Evolutionary conservation across 441 rosid genomes (phyloP), one percentile per base, ranked within the genome.

Genomic region (Jatropha multifida): DNA sequence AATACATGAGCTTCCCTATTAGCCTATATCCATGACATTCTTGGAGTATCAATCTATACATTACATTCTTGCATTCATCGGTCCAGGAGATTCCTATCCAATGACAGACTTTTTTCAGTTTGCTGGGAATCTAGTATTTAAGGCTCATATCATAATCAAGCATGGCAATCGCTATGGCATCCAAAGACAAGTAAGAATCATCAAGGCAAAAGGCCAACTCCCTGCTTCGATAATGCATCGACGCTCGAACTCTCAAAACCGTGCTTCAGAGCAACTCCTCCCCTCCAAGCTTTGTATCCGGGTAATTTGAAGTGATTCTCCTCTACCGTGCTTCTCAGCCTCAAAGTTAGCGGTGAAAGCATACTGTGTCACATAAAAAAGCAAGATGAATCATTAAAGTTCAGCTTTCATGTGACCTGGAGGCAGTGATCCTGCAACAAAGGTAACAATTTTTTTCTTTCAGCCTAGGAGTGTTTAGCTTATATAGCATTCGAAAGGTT

Each of bases 331-430:
- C 71, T 23, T 18, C 71, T 23, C 26, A 52, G 32, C 65, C 72
- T 51, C 37, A 51, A 52, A 38, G 59, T 68, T 72, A 62, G 60
- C 59, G 48, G 49, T 41, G 69, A 18, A 70, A 40, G 71, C 54
- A 52, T 46, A 69, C 58, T 12, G n/a, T 26, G 58, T 63, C 11
- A 37, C 52, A 68, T 7, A 12, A 62, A 67, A 40, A 68, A 32
- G 17, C 11, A 77, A 26, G 62, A 18, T 41, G 64, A 77, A 72
- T 38, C 26, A 68, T 84, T 75, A 84, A 23, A 83, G 94, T 86
- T 94, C 96, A 81, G 84, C 87, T 86, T 94, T 90, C 86, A 85
- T 84, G 69, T 86, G 89, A 66, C 83, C 84, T 68, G 88, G 76
- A 64, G 84, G 83, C 63, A 71, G 72, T 78, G 89, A 77, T 76